These are phyloP conservation scores for Brassica balearica DNA, from an alignment of 441 rosid genomes.

Conservation along the genomic window DNA sequence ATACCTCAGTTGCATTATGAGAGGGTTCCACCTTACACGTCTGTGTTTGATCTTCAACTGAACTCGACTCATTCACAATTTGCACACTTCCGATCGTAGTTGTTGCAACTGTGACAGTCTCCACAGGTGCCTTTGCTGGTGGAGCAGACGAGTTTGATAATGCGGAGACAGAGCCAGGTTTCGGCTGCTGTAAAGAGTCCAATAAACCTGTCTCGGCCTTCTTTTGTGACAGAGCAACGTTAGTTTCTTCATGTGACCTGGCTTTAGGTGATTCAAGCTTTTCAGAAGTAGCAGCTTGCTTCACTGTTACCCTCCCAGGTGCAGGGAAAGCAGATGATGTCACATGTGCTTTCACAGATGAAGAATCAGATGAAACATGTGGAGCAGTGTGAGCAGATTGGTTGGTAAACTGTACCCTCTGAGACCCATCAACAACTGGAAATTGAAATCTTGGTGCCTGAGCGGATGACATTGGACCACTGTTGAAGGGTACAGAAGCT, in stretches of 20 bases:
- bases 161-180: constrained; percentile 50
- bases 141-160: constrained; percentile 46
- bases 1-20: constrained; percentile 61
- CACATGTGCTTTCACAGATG: constrained; percentile 52
- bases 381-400: constrained; percentile 50
- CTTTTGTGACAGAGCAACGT: constrained; percentile 44
- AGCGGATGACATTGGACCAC: constrained; percentile 68
- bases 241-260: constrained; percentile 49
- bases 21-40: constrained; percentile 51
- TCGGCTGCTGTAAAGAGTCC: constrained; percentile 51
- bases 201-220: constrained; percentile 50
- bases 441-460: constrained; percentile 68
- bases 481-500: constrained; percentile 61
- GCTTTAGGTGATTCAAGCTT: constrained; percentile 55
- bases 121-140: constrained; percentile 45
- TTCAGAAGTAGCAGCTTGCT: constrained; percentile 53
- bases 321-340: constrained; percentile 51
- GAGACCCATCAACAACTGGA: constrained; percentile 64
- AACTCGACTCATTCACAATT: constrained; percentile 55
- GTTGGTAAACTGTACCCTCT: constrained; percentile 58
- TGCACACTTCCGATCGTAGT: constrained; percentile 52
- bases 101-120: constrained; percentile 43
- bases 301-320: constrained; percentile 57
- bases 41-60: constrained; percentile 66
- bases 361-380: constrained; percentile 52